Conservation (phyloP, 768 basidiomycete genomes). For the Tephrocybe sp. region DNA sequence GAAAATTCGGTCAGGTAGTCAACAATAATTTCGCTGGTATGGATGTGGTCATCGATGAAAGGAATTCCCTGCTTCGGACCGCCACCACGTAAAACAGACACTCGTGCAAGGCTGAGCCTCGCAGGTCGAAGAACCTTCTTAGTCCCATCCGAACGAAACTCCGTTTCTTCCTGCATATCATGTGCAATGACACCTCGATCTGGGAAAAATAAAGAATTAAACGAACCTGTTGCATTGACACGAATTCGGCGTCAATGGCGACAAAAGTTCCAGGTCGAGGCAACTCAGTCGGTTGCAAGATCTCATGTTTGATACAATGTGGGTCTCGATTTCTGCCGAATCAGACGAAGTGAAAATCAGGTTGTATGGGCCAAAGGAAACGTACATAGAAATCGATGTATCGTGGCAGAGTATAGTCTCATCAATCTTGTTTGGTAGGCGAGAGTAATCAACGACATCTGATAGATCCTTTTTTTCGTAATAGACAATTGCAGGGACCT, state of each 20-base stretch:
- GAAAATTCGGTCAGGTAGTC: slow-evolving; percentile 98
- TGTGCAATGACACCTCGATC: background rate
- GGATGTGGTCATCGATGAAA: slow-evolving; percentile 98
- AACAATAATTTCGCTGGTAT: slow-evolving; percentile 92
- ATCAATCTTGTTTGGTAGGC: slow-evolving; percentile 66
- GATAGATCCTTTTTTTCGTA: slow-evolving; percentile 71
- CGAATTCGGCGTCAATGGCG: slow-evolving; percentile 97
- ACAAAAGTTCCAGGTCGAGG: slow-evolving; percentile 85
- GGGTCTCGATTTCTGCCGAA: slow-evolving; percentile 69
- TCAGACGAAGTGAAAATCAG: background rate
- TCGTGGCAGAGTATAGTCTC: slow-evolving; percentile 77
- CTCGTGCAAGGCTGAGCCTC: slow-evolving; percentile 87
- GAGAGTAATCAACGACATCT: slow-evolving; percentile 57
- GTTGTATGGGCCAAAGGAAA: slow-evolving; percentile 1
- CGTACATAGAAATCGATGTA: slow-evolving; percentile 84
- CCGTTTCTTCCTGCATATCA: slow-evolving; percentile 78
- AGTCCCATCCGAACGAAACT: slow-evolving; percentile 91
- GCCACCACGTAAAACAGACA: slow-evolving; percentile 88
- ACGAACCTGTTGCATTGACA: slow-evolving; percentile 87
- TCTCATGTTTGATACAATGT: slow-evolving; percentile 72
- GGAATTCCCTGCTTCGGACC: slow-evolving; percentile 79
- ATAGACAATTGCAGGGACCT: slow-evolving; percentile 91
- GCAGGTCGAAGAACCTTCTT: slow-evolving; percentile 91
- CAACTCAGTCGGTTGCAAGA: slow-evolving; percentile 68
- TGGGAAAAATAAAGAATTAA: slow-evolving; percentile 1